Percentiles rank a stretch among this genome's conserved stretches.
Conservation (phyloP, 2,329 filamentous ascomycete genomes). For the Neopestalotiopsis rosae region DNA sequence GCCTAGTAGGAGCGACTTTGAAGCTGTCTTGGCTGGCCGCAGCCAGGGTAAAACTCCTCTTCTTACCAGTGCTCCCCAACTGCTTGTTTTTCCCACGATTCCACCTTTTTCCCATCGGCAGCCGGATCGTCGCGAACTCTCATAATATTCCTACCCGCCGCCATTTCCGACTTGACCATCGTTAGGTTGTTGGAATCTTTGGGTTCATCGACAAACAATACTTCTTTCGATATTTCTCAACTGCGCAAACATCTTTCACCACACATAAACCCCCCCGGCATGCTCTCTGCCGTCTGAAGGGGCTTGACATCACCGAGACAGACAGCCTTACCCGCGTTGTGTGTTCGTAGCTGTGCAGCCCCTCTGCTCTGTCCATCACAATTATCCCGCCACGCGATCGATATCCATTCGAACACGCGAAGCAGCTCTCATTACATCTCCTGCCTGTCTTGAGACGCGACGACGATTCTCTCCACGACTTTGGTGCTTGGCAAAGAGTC, state of each 20-base stretch:
- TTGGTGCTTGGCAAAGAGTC: background rate
- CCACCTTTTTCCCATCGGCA: constrained; percentile 7
- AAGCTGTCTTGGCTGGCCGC: background rate
- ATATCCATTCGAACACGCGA: background rate
- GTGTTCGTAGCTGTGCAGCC: constrained; percentile 16
- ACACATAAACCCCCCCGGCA: constrained; percentile 19
- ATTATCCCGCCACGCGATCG: background rate
- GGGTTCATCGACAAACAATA: background rate
- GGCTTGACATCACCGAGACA: constrained; percentile 27
- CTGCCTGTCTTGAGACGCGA: background rate
- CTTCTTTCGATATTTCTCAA: background rate
- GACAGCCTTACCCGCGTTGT: constrained; percentile 27
- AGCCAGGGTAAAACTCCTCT: constrained; percentile 19
- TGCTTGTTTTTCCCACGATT: constrained; percentile 17
- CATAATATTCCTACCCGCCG: background rate
- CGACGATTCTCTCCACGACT: background rate
- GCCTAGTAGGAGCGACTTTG: too few relatives aligned
- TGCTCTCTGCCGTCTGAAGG: constrained; percentile 32
- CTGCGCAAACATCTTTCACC: background rate
- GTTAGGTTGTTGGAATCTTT: background rate
- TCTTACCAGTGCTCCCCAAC: constrained; percentile 18
- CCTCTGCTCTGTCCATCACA: background rate
- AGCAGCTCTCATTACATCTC: background rate
- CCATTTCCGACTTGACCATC: background rate
- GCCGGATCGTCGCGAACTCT: constrained; percentile 8